Evolutionary conservation across 75 land plant genomes (phyloP).

Genomic region (Cunninghamia lanceolata): DNA sequence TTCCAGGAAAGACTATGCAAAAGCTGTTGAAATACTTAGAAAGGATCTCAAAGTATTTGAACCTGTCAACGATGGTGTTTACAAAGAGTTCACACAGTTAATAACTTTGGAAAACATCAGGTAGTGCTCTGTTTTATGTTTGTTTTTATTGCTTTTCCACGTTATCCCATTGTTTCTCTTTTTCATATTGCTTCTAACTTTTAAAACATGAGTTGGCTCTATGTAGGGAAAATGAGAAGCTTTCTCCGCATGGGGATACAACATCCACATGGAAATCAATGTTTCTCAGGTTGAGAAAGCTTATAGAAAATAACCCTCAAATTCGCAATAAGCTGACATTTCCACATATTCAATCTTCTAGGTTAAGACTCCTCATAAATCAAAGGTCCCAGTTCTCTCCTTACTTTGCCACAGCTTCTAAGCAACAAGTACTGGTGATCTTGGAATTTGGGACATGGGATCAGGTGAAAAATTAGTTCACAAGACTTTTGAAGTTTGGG

Average conservation of each 20-base stretch:
- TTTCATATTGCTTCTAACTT: too few species aligned
- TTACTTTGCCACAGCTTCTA: neutral
- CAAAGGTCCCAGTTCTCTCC: neutral
- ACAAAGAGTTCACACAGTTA: conserved; percentile 4
- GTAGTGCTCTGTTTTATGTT: neutral
- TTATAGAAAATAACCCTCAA: neutral
- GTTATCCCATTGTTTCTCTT: too few species aligned
- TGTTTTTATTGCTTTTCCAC: neutral
- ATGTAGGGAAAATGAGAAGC: neutral
- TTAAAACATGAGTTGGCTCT: neutral
- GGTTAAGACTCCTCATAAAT: neutral
- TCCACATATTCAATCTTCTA: neutral
- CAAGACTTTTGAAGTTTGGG: conserved; percentile 11
- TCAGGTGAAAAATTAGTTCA: too few species aligned
- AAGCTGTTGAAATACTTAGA: neutral
- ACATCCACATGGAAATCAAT: neutral
- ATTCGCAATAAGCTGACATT: neutral
- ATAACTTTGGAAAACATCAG: conserved; percentile 16
- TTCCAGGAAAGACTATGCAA: neutral
- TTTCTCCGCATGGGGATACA: conserved; percentile 1
- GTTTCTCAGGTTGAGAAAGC: neutral
- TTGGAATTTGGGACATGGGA: too few species aligned
- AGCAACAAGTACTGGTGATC: too few species aligned
- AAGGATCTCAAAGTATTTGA: conserved; percentile 14
- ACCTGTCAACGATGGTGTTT: neutral